A percentile compares a stretch with the other conserved stretches of the same genome.
Evolutionary conservation across 2,329 filamentous ascomycete species (phyloP).

Genomic region (Emmonsia crescens): DNA sequence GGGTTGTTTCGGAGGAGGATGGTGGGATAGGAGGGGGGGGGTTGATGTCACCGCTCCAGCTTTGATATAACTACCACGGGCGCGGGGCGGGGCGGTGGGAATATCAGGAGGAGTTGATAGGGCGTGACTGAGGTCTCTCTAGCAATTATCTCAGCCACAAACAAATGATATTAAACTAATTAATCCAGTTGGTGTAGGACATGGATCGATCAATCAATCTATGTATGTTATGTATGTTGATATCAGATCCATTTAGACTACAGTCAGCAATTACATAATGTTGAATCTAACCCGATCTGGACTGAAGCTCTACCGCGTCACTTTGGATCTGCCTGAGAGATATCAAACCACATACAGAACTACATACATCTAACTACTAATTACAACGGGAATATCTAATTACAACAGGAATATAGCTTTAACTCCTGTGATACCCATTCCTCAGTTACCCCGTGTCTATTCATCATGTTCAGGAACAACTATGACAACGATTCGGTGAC

Average conservation of each 20-base stretch:
- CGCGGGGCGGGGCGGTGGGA: not conserved
- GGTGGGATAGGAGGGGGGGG: constrained; percentile 9
- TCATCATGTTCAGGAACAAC: constrained; percentile 96
- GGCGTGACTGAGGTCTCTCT: not conserved
- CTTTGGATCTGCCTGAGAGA: not conserved
- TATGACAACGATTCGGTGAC: constrained; percentile 99
- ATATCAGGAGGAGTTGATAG: not conserved
- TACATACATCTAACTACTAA: not conserved
- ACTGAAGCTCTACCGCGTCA: not conserved
- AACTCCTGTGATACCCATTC: not conserved
- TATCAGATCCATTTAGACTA: too few species aligned
- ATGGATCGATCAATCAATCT: too few species aligned
- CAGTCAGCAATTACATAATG: not conserved
- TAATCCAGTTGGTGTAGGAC: not conserved
- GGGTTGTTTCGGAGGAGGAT: constrained; percentile 13
- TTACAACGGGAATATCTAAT: not conserved
- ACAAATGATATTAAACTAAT: not conserved
- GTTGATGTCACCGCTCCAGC: not conserved
- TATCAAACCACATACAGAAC: not conserved
- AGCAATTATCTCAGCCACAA: not conserved
- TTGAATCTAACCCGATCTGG: not conserved
- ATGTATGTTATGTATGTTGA: too few species aligned
- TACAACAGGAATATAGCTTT: not conserved
- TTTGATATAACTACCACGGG: not conserved
- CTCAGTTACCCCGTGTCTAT: constrained; percentile 12